Percentiles rank a stretch among this genome's conserved stretches.
phyloP scores from a whole-genome alignment of 2,329 filamentous ascomycete genomes.

The Lachnellula cervina region DNA sequence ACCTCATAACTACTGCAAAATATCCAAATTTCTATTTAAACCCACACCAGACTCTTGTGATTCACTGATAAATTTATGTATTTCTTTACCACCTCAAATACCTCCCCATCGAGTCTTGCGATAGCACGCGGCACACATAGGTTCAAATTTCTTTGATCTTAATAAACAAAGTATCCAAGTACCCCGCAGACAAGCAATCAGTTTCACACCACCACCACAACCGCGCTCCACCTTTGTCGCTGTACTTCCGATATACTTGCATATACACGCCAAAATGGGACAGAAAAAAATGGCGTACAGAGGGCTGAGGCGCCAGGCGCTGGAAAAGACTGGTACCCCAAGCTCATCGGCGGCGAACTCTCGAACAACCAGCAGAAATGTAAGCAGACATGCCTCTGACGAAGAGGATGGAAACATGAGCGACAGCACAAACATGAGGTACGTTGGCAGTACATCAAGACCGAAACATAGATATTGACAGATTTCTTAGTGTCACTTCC shows the following conservation, averaged over 20 bases:
- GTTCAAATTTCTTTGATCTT: not conserved
- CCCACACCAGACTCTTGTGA: not conserved
- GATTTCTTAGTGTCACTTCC: conserved; percentile 34
- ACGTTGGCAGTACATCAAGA: not conserved
- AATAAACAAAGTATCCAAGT: conserved; percentile 1
- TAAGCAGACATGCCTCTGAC: conserved; percentile 47
- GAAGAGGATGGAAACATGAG: conserved; percentile 49
- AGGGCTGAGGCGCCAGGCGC: conserved; percentile 41
- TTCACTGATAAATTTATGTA: conserved; percentile 15
- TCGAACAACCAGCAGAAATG: conserved; percentile 42
- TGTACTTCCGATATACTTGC: not conserved
- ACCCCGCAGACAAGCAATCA: conserved; percentile 16
- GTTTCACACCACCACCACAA: not conserved
- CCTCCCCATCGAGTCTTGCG: conserved; percentile 16
- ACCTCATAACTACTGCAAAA: not conserved
- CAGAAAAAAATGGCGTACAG: too few species aligned
- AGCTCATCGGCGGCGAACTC: conserved; percentile 45
- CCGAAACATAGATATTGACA: conserved; percentile 1
- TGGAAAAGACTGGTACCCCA: conserved; percentile 55
- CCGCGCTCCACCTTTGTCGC: not conserved
- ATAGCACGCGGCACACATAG: conserved; percentile 8
- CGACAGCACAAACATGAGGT: conserved; percentile 52
- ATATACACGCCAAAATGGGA: conserved; percentile 31
- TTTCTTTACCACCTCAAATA: conserved; percentile 9
- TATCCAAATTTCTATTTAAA: not conserved